A percentile compares a stretch with the other conserved stretches of the same genome.
Evolutionary conservation across 2,329 filamentous ascomycete genomes (phyloP).

Genomic region (Westerdykella sp.): DNA sequence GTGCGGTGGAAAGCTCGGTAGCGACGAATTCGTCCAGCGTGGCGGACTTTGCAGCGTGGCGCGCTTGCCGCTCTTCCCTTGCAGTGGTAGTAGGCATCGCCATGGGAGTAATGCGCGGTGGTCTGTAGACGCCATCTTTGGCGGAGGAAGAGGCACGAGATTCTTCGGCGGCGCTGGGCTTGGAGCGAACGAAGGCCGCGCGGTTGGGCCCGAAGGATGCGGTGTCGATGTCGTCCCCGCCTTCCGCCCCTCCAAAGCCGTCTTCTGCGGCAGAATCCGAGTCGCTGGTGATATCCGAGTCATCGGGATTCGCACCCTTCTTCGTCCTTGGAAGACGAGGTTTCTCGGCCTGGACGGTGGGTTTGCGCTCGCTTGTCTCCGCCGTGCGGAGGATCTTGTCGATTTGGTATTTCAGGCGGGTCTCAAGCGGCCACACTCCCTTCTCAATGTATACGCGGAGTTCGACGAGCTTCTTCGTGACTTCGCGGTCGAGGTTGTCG

Average conservation of each 20-base stretch:
- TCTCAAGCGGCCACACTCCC: constrained; percentile 83
- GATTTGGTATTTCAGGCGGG: constrained; percentile 88
- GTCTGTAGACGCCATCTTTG: constrained; percentile 71
- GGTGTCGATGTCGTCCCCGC: constrained; percentile 47
- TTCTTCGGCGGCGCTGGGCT: constrained; percentile 13
- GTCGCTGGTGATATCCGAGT: constrained; percentile 38
- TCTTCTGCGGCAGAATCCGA: constrained; percentile 14
- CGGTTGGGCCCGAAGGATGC: constrained; percentile 59
- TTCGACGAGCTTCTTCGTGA: constrained; percentile 83
- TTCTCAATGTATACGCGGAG: constrained; percentile 89
- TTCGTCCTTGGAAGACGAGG: constrained; percentile 17
- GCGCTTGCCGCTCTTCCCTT: constrained; percentile 55
- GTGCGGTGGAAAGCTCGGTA: constrained; percentile 75
- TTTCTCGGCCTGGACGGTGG: constrained; percentile 20
- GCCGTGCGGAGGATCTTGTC: constrained; percentile 88
- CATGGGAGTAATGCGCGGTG: constrained; percentile 81
- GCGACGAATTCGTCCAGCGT: constrained; percentile 89
- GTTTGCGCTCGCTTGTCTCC: constrained; percentile 53
- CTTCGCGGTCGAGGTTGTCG: constrained; percentile 54
- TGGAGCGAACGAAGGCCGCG: constrained; percentile 35
- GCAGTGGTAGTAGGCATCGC: constrained; percentile 66
- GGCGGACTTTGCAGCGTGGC: constrained; percentile 64
- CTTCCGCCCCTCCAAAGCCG: constrained; percentile 17
- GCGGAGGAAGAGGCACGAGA: constrained; percentile 26
- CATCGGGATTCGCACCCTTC: constrained; percentile 35